Evolutionary conservation across 2,329 filamentous ascomycete species (phyloP), one percentile per base, ranked within the genome.

Genomic region (Epichloe gansuensis): DNA sequence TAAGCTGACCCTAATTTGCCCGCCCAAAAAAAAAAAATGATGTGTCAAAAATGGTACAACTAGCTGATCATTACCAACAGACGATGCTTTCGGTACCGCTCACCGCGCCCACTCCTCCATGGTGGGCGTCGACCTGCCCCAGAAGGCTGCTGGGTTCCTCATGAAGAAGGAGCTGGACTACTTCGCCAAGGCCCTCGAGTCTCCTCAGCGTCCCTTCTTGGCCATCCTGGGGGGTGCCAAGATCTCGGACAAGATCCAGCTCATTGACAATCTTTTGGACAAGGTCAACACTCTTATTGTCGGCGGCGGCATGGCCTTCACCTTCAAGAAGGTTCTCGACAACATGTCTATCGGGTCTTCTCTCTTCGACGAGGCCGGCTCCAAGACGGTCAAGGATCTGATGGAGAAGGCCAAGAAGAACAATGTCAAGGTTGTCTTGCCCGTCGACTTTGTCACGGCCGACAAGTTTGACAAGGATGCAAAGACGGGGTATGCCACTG

Each of bases 161-260:
- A 89, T 98, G 79, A 98, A 98, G 86, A 98, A 97, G 80, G 93
- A 98, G 74, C 86, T 98, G 57, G 93, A 98, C 68, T 98, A 98
- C 84, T 98, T 98, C 68, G 93, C 93, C 59, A 82, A 96, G 77
- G 93, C 89, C 40, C 86, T 98, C 56, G 93, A 98, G 77, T 82
- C 80, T 63, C 93, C 93, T 56, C 79, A 94, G 75, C 84, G 91
- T 53, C 93, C 93, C 56, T 98, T 98, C 87, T 84, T 98, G 51
- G 94, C 93, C 69, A 98, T 98, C 68, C 87, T 98, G 51, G 93
- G 93, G 63, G 93, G 93, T 61, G 89, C 93, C 69, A 98, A 98
- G 81, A 89, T 98, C 61, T 94, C 89, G 44, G 93, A 98, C 81
- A 98, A 98, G 85, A 98, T 98, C 71, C 89, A 96, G 78, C 81